phyloP scores from a whole-genome alignment of 305 asterid genomes.

The Stenogyne calaminthoides region DNA sequence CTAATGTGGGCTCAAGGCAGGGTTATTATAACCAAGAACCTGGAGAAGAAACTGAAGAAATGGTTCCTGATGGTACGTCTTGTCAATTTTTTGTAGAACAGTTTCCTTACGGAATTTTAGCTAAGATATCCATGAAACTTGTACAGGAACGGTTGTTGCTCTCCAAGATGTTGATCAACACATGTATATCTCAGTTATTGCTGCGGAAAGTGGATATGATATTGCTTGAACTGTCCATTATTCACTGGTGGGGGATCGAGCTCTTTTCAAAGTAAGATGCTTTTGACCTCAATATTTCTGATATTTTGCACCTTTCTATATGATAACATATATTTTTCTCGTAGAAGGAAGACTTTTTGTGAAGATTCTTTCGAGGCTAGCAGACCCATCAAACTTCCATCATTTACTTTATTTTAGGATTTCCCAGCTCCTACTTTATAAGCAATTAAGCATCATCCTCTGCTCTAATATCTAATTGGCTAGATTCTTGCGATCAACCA shows the following conservation, averaged over 20 bases:
- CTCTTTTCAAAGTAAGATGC: slow-evolving; percentile 86
- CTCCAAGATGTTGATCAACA: slow-evolving; percentile 93
- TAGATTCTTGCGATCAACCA: slow-evolving; percentile 13
- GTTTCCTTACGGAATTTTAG: slow-evolving; percentile 26
- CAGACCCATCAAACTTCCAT: not conserved
- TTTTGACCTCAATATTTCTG: slow-evolving; percentile 28
- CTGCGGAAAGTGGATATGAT: slow-evolving; percentile 55
- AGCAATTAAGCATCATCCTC: not conserved
- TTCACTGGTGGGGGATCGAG: slow-evolving; percentile 83
- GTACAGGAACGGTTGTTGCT: slow-evolving; percentile 83
- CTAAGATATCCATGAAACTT: slow-evolving; percentile 34
- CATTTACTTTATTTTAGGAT: slow-evolving; percentile 12
- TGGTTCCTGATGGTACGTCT: slow-evolving; percentile 83
- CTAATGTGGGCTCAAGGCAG: slow-evolving; percentile 39
- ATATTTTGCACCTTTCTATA: slow-evolving; percentile 10
- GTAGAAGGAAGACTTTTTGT: slow-evolving; percentile 19
- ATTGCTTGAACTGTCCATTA: slow-evolving; percentile 80
- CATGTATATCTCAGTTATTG: slow-evolving; percentile 79
- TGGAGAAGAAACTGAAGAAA: slow-evolving; percentile 53
- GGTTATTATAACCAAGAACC: slow-evolving; percentile 50
- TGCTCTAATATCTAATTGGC: slow-evolving; percentile 6
- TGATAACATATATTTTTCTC: not conserved
- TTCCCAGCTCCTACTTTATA: slow-evolving; percentile 17
- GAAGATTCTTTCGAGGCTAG: slow-evolving; percentile 18
- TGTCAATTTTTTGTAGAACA: slow-evolving; percentile 24